A percentile compares a stretch with the other conserved stretches of the same genome.
These are phyloP conservation scores for Calocybe gangraenosa DNA, from an alignment of 768 basidiomycete genomes.

Conservation along the genomic window DNA sequence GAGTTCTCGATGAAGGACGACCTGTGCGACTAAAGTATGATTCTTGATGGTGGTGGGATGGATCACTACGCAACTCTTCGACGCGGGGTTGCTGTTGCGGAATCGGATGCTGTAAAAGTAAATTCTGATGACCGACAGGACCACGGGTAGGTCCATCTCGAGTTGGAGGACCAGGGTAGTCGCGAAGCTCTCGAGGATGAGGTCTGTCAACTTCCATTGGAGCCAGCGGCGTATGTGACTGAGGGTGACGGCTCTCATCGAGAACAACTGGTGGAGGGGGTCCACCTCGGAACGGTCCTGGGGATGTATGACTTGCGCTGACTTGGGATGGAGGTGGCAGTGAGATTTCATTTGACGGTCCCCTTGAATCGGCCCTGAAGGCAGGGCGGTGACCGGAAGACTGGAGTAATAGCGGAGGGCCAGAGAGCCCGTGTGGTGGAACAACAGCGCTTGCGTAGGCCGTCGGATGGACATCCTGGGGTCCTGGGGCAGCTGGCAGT, in stretches of 20 bases:
- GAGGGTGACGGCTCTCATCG: constrained; percentile 67
- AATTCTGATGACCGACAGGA: constrained; percentile 49
- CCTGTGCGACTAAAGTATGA: constrained; percentile 49
- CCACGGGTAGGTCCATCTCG: constrained; percentile 46
- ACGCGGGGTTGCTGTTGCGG: constrained; percentile 53
- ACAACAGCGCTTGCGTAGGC: constrained; percentile 82
- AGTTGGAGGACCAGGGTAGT: constrained; percentile 37
- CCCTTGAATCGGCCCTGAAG: constrained; percentile 67
- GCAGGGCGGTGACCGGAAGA: constrained; percentile 45
- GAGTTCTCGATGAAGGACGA: constrained; percentile 53
- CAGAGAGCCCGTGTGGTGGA: constrained; percentile 64
- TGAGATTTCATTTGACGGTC: constrained; percentile 50
- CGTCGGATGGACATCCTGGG: constrained; percentile 94
- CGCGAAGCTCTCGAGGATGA: constrained; percentile 24
- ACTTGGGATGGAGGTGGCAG: constrained; percentile 60
- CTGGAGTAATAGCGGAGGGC: constrained; percentile 64
- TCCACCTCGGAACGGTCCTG: constrained; percentile 77
- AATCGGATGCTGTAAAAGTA: constrained; percentile 66
- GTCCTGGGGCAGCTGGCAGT: constrained; percentile 84
- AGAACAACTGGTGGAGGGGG: constrained; percentile 80
- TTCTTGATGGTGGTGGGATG: constrained; percentile 48
- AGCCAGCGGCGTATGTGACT: constrained; percentile 67
- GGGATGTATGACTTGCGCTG: constrained; percentile 45
- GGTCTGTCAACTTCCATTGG: constrained; percentile 76
- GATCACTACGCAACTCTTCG: constrained; percentile 47